Percentiles rank a stretch among this genome's conserved stretches.
phyloP scores from a whole-genome alignment of 768 basidiomycete genomes.

The Lactarius evosmus region DNA sequence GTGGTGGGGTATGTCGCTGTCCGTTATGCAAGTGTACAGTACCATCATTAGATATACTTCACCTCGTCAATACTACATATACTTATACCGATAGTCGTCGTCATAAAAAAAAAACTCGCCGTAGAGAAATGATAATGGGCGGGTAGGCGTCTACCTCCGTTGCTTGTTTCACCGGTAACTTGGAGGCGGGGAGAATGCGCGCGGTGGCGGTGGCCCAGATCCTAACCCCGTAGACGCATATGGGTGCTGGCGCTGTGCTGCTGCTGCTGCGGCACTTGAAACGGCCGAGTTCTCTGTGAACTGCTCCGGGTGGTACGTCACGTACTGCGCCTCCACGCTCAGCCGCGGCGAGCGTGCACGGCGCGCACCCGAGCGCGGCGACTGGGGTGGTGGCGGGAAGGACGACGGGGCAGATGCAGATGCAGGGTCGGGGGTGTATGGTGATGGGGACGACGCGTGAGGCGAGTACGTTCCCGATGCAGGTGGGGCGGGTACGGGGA shows the following conservation, averaged over 20 bases:
- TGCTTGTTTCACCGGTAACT: conserved; percentile 1
- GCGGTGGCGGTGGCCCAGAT: neutral
- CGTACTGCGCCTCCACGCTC: neutral
- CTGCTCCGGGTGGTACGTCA: neutral
- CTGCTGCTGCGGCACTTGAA: neutral
- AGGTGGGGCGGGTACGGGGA: neutral
- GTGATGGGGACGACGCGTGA: neutral
- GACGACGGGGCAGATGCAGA: neutral
- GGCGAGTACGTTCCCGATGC: neutral
- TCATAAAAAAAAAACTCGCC: neutral
- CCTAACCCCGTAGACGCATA: neutral
- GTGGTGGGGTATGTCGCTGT: neutral
- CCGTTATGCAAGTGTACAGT: neutral
- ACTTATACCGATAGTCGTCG: conserved; percentile 1
- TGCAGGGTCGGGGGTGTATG: neutral
- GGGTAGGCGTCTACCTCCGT: neutral
- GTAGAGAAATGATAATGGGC: too few relatives aligned
- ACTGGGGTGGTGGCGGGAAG: neutral
- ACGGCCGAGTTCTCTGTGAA: neutral
- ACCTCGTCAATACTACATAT: neutral
- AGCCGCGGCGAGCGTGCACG: neutral
- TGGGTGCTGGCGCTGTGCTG: neutral
- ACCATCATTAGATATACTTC: neutral
- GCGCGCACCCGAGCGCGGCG: neutral
- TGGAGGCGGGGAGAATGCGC: conserved; percentile 13